Conservation (phyloP, 1,284 basidiomycete genomes). For the Leccinum huronense region DNA sequence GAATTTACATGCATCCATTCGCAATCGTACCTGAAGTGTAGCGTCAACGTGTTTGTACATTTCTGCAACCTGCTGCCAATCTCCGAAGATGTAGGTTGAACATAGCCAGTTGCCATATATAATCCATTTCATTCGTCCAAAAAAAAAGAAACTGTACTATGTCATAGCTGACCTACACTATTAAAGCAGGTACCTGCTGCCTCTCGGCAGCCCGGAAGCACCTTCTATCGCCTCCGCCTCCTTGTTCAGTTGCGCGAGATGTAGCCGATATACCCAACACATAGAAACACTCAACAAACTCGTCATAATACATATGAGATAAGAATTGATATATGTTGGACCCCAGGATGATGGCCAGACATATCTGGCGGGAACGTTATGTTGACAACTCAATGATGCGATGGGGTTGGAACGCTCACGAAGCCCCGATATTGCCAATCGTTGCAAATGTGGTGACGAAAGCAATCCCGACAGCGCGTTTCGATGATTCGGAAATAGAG, state of each 20-base stretch:
- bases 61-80: too few species aligned
- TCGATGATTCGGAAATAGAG: slow-evolving; percentile 50
- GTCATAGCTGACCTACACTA: not conserved
- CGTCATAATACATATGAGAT: slow-evolving; percentile 51
- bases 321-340: slow-evolving; percentile 37
- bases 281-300: slow-evolving; percentile 48
- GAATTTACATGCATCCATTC: too few species aligned
- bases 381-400: not conserved
- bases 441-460: slow-evolving; percentile 52
- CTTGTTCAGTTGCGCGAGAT: slow-evolving; percentile 50
- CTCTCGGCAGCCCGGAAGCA: slow-evolving; percentile 33
- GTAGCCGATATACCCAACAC: slow-evolving; percentile 51
- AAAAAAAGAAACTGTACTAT: not conserved
- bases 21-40: too few species aligned
- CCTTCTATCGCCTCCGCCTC: slow-evolving; percentile 44
- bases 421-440: slow-evolving; percentile 52
- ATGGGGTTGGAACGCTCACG: slow-evolving; percentile 37
- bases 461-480: slow-evolving; percentile 53
- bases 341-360: slow-evolving; percentile 41
- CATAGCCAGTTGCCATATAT: too few species aligned
- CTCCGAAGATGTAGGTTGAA: too few species aligned
- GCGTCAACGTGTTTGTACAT: too few species aligned
- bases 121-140: too few species aligned
- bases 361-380: slow-evolving; percentile 35
- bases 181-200: slow-evolving; percentile 49